These are phyloP conservation scores for Hygrophorus pudorinus DNA, from an alignment of 768 basidiomycete species.

Conservation along the genomic window DNA sequence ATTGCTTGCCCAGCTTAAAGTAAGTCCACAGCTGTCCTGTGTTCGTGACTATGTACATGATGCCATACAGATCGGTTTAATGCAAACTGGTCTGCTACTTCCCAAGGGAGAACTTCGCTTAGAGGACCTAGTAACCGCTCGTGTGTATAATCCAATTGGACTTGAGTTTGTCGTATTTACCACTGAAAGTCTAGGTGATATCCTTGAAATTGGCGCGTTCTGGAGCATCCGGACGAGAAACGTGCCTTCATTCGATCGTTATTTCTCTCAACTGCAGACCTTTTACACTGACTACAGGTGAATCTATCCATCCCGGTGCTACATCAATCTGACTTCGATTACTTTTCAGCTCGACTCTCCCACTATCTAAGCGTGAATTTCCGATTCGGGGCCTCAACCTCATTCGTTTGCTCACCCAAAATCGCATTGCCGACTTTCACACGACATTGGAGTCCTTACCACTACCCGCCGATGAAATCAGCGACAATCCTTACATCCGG, in stretches of 20 bases:
- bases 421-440: conserved; percentile 96
- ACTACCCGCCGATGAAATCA: conserved; percentile 53
- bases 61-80: conserved; percentile 53
- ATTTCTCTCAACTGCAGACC: conserved; percentile 83
- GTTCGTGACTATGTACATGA: neutral
- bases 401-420: conserved; percentile 89
- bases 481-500: conserved; percentile 61
- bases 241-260: conserved; percentile 89
- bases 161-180: conserved; percentile 2
- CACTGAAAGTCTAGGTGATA: conserved; percentile 54
- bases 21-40: conserved; percentile 14
- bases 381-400: conserved; percentile 89
- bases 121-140: conserved; percentile 63
- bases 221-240: conserved; percentile 85
- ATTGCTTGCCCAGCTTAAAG: conserved; percentile 70
- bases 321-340: conserved; percentile 1
- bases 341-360: conserved; percentile 50
- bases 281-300: conserved; percentile 85
- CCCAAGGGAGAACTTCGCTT: conserved; percentile 57
- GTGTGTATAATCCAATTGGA: conserved; percentile 31
- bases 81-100: conserved; percentile 65
- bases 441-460: conserved; percentile 89
- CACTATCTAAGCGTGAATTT: conserved; percentile 78
- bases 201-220: conserved; percentile 92
- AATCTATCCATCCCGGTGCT: conserved; percentile 4